Conservation (phyloP, 352 stramenopile genomes). For the Blastocystis sp. region DNA sequence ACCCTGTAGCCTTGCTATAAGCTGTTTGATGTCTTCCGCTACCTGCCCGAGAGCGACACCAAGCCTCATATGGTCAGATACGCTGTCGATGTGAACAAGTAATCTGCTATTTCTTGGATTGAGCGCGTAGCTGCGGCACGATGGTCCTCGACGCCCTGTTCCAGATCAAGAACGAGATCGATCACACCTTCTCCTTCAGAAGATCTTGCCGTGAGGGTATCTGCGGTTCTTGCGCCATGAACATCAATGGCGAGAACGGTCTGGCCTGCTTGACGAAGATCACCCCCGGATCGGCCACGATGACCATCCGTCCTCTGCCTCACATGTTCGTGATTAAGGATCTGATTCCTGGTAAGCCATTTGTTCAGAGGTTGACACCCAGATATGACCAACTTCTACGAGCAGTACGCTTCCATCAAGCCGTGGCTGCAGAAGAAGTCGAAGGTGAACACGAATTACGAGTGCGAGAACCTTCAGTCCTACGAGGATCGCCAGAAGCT, state of each 20-base stretch:
- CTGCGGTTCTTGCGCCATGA: slow-evolving; percentile 98
- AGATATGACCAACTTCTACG: slow-evolving; percentile 98
- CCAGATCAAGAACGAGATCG: slow-evolving; percentile 99
- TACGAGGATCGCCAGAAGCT: slow-evolving; percentile 96
- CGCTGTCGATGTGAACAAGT: slow-evolving; percentile 93
- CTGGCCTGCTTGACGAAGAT: slow-evolving; percentile 95
- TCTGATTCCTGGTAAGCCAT: slow-evolving; percentile 78
- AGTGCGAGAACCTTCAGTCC: slow-evolving; percentile 71
- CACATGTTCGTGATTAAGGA: slow-evolving; percentile 99
- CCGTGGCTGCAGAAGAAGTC: slow-evolving; percentile 94
- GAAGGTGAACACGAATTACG: slow-evolving; percentile 89
- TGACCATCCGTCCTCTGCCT: slow-evolving; percentile 86
- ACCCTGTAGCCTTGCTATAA: slow-evolving; percentile 75
- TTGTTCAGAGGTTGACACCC: slow-evolving; percentile 72
- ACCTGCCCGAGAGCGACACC: slow-evolving; percentile 87
- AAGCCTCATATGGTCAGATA: slow-evolving; percentile 93
- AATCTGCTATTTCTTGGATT: slow-evolving; percentile 71
- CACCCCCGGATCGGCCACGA: slow-evolving; percentile 74
- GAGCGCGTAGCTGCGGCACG: slow-evolving; percentile 82
- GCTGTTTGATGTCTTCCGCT: slow-evolving; percentile 99
- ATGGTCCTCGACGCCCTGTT: slow-evolving; percentile 98
- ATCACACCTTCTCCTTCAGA: slow-evolving; percentile 95
- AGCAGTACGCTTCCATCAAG: slow-evolving; percentile 93
- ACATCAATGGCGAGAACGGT: slow-evolving; percentile 97
- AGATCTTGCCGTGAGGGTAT: slow-evolving; percentile 94